phyloP scores from a whole-genome alignment of 371 early-diverging fungal genomes.

The Mortierella sp. region DNA sequence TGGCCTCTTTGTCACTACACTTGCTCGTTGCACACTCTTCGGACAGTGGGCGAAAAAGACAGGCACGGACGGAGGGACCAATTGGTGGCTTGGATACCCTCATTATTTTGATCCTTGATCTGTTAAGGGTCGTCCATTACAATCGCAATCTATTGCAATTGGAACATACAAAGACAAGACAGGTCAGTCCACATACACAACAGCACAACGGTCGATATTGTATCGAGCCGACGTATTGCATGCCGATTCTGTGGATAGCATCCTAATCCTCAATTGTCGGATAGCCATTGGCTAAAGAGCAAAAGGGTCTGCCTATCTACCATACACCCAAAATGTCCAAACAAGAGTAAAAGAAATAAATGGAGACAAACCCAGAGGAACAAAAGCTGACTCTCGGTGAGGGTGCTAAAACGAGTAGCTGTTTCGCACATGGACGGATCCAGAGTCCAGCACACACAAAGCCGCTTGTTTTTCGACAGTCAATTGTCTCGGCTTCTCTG shows the following conservation, averaged over 20 bases:
- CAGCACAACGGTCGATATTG: no score
- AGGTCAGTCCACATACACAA: no score
- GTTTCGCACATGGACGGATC: background rate
- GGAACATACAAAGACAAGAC: no score
- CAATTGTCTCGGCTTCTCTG: background rate
- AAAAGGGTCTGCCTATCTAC: background rate
- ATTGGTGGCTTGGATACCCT: background rate
- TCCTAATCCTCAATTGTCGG: background rate
- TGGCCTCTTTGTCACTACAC: background rate
- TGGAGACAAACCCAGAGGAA: background rate
- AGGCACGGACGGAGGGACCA: background rate
- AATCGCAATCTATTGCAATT: no score
- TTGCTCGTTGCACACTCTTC: background rate
- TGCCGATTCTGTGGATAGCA: background rate
- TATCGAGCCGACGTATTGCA: no score
- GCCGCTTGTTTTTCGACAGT: background rate
- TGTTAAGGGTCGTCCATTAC: background rate
- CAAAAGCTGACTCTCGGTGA: background rate
- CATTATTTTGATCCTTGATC: conserved; percentile 11
- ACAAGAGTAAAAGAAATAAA: background rate
- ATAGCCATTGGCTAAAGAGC: background rate
- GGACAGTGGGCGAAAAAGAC: background rate
- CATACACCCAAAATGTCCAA: background rate
- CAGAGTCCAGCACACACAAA: background rate
- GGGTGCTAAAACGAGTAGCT: background rate